A percentile compares a stretch with the other conserved stretches of the same genome.
Conservation (phyloP, 352 stramenopile genomes). For the Detonula confervacea region DNA sequence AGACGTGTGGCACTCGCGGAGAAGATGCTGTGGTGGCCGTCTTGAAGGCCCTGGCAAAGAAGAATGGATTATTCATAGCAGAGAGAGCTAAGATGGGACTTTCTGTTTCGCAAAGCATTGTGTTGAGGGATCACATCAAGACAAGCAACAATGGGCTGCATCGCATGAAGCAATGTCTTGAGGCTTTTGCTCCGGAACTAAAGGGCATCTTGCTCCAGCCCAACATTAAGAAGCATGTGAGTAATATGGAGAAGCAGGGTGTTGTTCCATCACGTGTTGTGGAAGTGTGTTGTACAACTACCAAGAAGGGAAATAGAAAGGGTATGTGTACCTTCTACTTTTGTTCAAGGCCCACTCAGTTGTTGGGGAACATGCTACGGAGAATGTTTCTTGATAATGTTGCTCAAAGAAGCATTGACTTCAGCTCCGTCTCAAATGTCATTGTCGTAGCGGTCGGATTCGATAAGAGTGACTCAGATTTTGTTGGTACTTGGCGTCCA, state of each 20-base stretch:
- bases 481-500: background rate
- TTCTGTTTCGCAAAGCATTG: background rate
- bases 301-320: background rate
- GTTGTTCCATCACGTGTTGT: background rate
- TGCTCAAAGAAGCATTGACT: background rate
- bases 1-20: background rate
- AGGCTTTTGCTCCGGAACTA: background rate
- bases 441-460: background rate
- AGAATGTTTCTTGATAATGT: background rate
- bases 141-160: no score
- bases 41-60: background rate
- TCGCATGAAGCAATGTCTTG: no score
- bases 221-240: background rate
- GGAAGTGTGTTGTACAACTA: background rate
- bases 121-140: background rate
- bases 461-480: conserved; percentile 8
- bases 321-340: conserved; percentile 11
- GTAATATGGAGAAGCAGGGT: background rate
- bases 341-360: background rate
- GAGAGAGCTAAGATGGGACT: background rate
- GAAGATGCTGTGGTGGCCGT: background rate
- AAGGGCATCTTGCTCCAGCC: background rate
- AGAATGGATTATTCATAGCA: background rate
- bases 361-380: background rate
- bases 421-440: background rate